These are phyloP conservation scores for Auriculariales sp. DNA, from an alignment of 768 basidiomycete genomes.

Conservation along the genomic window DNA sequence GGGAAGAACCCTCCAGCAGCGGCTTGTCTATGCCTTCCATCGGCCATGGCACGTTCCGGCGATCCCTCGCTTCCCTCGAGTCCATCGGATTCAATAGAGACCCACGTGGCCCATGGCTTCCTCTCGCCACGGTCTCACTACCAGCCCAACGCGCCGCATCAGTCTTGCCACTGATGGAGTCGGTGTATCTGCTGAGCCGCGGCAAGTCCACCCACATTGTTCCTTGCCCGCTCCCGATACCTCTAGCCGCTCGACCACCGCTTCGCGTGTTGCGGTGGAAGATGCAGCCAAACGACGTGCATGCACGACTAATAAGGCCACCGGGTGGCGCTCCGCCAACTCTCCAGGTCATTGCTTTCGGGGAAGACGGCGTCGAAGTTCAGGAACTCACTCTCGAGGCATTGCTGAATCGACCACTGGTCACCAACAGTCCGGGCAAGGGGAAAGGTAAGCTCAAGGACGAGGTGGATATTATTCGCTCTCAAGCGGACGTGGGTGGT, in stretches of 20 bases:
- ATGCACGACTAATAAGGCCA: constrained; percentile 31
- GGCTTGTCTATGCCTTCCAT: neutral
- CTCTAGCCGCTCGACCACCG: constrained; percentile 31
- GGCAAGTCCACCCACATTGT: constrained; percentile 57
- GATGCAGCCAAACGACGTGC: constrained; percentile 37
- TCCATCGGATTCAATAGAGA: constrained; percentile 20
- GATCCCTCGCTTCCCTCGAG: constrained; percentile 31
- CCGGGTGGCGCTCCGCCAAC: constrained; percentile 21
- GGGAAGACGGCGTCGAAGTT: constrained; percentile 59
- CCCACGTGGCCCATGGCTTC: constrained; percentile 33
- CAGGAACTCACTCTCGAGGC: constrained; percentile 48
- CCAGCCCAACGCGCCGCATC: constrained; percentile 18
- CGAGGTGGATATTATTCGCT: constrained; percentile 31
- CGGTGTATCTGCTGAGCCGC: constrained; percentile 51
- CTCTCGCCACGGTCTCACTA: constrained; percentile 32
- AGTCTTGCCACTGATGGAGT: constrained; percentile 16
- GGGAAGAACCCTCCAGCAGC: constrained; percentile 15
- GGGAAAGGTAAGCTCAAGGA: constrained; percentile 32
- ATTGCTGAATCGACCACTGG: no score
- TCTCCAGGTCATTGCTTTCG: constrained; percentile 56
- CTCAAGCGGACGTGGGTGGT: constrained; percentile 52
- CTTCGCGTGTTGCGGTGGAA: constrained; percentile 45
- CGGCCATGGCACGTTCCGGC: constrained; percentile 10
- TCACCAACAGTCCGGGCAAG: constrained; percentile 8
- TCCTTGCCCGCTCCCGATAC: constrained; percentile 49